These are phyloP conservation scores for Bipolaris victoriae DNA, from an alignment of 2,329 filamentous ascomycete species.

Conservation along the genomic window DNA sequence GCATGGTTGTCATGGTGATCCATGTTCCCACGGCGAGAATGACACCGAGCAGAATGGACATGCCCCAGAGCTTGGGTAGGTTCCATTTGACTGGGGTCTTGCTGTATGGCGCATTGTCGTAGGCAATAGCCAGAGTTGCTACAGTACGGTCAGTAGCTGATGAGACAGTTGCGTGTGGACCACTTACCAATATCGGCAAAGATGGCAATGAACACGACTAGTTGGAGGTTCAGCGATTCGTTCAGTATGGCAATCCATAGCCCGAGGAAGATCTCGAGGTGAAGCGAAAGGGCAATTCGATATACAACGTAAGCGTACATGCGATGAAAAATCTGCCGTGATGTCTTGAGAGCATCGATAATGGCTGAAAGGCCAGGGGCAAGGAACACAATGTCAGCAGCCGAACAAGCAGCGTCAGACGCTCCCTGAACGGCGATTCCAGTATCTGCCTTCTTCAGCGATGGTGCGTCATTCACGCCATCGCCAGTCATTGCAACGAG, in stretches of 20 bases:
- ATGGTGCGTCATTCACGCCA: conserved; percentile 92
- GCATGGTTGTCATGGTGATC: conserved; percentile 88
- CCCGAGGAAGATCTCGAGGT: conserved; percentile 89
- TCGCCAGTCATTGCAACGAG: conserved; percentile 96
- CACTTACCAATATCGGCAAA: conserved; percentile 75
- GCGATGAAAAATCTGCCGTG: conserved; percentile 92
- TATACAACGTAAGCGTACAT: conserved; percentile 98
- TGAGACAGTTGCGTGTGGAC: background rate
- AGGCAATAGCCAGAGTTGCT: conserved; percentile 88
- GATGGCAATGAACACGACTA: conserved; percentile 93
- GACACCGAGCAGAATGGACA: conserved; percentile 82
- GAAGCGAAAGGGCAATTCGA: conserved; percentile 89
- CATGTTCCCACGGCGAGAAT: conserved; percentile 84
- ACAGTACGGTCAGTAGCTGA: background rate
- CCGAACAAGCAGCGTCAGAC: conserved; percentile 87
- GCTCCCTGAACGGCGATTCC: conserved; percentile 94
- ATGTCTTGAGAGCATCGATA: conserved; percentile 90
- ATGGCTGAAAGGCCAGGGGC: conserved; percentile 89
- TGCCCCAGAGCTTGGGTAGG: conserved; percentile 90
- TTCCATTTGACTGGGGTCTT: conserved; percentile 93
- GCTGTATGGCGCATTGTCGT: conserved; percentile 89
- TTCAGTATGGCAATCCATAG: conserved; percentile 92
- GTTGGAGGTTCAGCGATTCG: conserved; percentile 79
- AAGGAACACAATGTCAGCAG: conserved; percentile 92
- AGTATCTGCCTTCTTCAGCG: conserved; percentile 93